Conservation (phyloP, 2,329 filamentous ascomycete genomes). For the Rhynchosporium secalis region DNA sequence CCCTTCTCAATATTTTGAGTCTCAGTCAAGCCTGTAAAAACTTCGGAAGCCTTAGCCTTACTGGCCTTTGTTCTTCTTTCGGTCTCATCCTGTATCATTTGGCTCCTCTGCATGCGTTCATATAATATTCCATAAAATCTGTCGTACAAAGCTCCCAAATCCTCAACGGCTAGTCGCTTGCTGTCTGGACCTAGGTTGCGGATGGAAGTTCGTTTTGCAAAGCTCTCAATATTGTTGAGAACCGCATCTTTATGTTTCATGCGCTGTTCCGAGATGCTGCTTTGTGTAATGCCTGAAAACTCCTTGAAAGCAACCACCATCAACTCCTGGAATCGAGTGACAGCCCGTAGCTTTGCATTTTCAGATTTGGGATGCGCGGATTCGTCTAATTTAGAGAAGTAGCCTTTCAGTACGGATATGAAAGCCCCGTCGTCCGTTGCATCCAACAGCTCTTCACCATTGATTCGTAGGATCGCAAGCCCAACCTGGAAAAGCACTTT, state of each 20-base stretch:
- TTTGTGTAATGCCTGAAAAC: slow-evolving; percentile 92
- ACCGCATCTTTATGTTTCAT: slow-evolving; percentile 93
- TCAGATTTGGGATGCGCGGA: slow-evolving; percentile 94
- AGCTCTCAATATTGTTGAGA: slow-evolving; percentile 92
- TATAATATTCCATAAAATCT: slow-evolving; percentile 91
- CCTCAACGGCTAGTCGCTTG: slow-evolving; percentile 82
- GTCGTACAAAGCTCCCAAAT: slow-evolving; percentile 89
- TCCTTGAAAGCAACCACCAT: slow-evolving; percentile 99
- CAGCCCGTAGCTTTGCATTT: slow-evolving; percentile 88
- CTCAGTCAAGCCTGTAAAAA: slow-evolving; percentile 43
- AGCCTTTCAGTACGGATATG: slow-evolving; percentile 92
- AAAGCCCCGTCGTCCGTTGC: slow-evolving; percentile 94
- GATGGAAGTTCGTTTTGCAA: slow-evolving; percentile 95
- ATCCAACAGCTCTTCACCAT: slow-evolving; percentile 92
- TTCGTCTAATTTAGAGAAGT: slow-evolving; percentile 90
- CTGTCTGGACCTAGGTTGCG: slow-evolving; percentile 94
- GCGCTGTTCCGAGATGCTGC: slow-evolving; percentile 84
- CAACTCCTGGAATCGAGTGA: slow-evolving; percentile 94
- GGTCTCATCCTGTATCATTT: slow-evolving; percentile 75
- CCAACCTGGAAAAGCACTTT: slow-evolving; percentile 98
- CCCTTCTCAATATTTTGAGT: slow-evolving; percentile 71
- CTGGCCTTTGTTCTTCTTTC: slow-evolving; percentile 64
- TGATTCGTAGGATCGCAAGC: slow-evolving; percentile 93
- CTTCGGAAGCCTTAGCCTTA: slow-evolving; percentile 51
- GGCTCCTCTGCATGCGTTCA: slow-evolving; percentile 81